Base-by-base conservation (phyloP, 2,329 filamentous ascomycete genomes). In the Penicillium hordei region DNA sequence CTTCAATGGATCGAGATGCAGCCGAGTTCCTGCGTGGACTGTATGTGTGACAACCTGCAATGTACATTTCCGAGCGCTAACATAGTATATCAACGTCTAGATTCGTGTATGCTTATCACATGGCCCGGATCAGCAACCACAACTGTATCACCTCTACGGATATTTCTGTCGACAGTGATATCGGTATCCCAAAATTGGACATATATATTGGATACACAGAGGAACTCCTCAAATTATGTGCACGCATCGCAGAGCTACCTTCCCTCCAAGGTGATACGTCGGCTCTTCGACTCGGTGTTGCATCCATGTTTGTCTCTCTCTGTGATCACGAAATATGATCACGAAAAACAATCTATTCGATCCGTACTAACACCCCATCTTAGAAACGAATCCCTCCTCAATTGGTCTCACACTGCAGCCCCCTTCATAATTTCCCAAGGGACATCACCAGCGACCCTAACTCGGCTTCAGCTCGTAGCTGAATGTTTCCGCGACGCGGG, bases 201-300 rank as follows among this genome's bases (percentile, higher is more conserved):
- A 73, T 73, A 25, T 75, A 75, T 49, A 65, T 75, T 36, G 73
- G 73, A 3, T 75, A 74, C 50, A 75, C 72, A 0, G 73, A 75
- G 52, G 68, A 73, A 17, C 61, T 75, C 4, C 63, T 75, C 25
- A 70, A 71, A 55, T 56, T 72, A 29, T 75, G 72, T 48, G 66
- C 70, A 10, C 61, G 66, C 23, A 74, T 74, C 25, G 66, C 72
- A 8, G 68, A 74, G 38, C 60, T 75, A 9, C 70, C 68, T 40
- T 61, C 56, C 1, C 33, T 71, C 10, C 46, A 56, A 48, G 50
- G 50, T 4, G 64, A 73, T 52, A 52, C 27, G 5, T 31, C 68
- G 8, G 65, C 69, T 17, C 55, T 75, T 13, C 63, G 44, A 4
- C 50, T 64, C 17, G 67, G 69, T 45, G 61, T 75, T 31, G 61